These are phyloP conservation scores for Hanseniaspora guilliermondii DNA, from an alignment of 805 yeast species.

Conservation along the genomic window DNA sequence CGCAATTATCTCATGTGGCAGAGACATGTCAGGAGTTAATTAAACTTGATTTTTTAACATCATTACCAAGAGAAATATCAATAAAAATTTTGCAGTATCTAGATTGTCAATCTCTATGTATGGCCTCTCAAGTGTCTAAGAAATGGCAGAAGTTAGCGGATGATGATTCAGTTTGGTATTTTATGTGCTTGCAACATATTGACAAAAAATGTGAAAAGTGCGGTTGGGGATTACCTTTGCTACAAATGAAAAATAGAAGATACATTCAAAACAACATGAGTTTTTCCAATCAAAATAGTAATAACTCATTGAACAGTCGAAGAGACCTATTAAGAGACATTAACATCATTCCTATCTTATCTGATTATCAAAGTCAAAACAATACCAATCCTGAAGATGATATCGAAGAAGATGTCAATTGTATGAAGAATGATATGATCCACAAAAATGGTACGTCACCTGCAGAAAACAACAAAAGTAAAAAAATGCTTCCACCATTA, in stretches of 20 bases:
- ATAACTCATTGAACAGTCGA: background rate
- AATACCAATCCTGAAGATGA: conserved; percentile 1
- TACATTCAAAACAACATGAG: conserved; percentile 5
- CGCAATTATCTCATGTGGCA: conserved; percentile 77
- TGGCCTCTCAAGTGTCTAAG: conserved; percentile 82
- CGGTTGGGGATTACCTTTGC: conserved; percentile 95
- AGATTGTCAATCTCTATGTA: conserved; percentile 87
- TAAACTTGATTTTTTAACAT: conserved; percentile 75
- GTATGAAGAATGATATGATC: background rate
- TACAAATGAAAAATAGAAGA: conserved; percentile 72
- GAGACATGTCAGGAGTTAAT: conserved; percentile 68
- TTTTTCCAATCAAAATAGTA: background rate
- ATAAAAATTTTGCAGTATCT: conserved; percentile 75
- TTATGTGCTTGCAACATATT: conserved; percentile 95
- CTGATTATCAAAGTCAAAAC: conserved; percentile 9
- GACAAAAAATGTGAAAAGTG: conserved; percentile 95
- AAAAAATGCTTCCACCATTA: background rate
- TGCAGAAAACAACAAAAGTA: background rate
- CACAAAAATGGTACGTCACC: background rate
- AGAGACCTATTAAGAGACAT: conserved; percentile 12
- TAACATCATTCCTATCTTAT: conserved; percentile 4
- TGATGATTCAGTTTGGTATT: conserved; percentile 95
- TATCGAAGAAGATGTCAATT: background rate
- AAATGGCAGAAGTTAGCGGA: conserved; percentile 85
- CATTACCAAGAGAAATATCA: conserved; percentile 75